phyloP scores from a whole-genome alignment of 2,329 filamentous ascomycete genomes.

The Escovopsis sp. region DNA sequence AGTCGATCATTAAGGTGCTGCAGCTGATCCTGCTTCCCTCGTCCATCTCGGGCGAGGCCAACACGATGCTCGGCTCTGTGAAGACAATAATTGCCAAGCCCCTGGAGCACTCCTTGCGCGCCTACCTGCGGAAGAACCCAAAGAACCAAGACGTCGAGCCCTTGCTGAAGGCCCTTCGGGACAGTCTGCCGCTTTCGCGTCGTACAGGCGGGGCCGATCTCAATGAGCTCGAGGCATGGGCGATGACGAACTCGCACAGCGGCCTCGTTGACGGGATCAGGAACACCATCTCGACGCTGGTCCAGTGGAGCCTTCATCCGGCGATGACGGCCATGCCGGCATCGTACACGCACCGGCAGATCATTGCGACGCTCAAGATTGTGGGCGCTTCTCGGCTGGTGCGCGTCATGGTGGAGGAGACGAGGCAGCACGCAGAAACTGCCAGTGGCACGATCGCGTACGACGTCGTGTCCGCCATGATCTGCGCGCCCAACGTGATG shows the following conservation, averaged over 20 bases:
- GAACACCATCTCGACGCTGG: conserved; percentile 44
- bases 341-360: conserved; percentile 56
- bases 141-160: conserved; percentile 55
- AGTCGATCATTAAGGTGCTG: conserved; percentile 54
- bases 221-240: conserved; percentile 56
- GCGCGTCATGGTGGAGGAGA: conserved; percentile 48
- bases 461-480: conserved; percentile 52
- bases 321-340: conserved; percentile 40
- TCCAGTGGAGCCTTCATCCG: conserved; percentile 50
- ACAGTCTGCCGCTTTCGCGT: conserved; percentile 40
- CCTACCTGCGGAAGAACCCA: conserved; percentile 50
- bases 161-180: conserved; percentile 48
- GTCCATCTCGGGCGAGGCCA: conserved; percentile 56
- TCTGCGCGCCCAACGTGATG: conserved; percentile 49
- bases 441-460: conserved; percentile 46
- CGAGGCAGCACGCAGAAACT: conserved; percentile 44
- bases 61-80: conserved; percentile 53
- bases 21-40: conserved; percentile 56
- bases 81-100: conserved; percentile 56
- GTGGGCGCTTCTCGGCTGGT: conserved; percentile 48
- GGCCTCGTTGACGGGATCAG: conserved; percentile 44
- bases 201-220: conserved; percentile 47
- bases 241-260: conserved; percentile 33
- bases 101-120: conserved; percentile 50
- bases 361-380: conserved; percentile 44